phyloP scores from a whole-genome alignment of 2,329 filamentous ascomycete species.

The Ascochyta lentis region DNA sequence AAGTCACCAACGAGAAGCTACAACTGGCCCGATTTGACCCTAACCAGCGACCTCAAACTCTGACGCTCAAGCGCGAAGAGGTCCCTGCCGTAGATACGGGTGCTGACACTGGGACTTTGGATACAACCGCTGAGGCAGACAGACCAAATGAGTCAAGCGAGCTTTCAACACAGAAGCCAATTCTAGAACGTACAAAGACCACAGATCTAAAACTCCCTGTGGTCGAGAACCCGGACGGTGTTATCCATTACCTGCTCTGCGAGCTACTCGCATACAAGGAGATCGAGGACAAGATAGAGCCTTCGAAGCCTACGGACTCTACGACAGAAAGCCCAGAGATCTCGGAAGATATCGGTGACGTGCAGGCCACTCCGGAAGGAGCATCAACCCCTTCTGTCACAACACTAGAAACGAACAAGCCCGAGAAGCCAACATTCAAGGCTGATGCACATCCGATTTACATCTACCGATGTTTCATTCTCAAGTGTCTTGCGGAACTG shows the following conservation, averaged over 20 bases:
- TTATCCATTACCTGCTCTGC: conserved; percentile 92
- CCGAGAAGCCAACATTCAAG: conserved; percentile 79
- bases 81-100: conserved; percentile 25
- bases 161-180: conserved; percentile 48
- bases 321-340: conserved; percentile 29
- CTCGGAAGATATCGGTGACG: not conserved
- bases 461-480: conserved; percentile 92
- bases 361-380: conserved; percentile 17
- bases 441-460: conserved; percentile 93
- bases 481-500: conserved; percentile 90
- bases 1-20: conserved; percentile 84
- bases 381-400: conserved; percentile 15
- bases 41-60: conserved; percentile 59
- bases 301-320: conserved; percentile 54
- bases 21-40: conserved; percentile 71
- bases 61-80: conserved; percentile 60
- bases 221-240: conserved; percentile 91
- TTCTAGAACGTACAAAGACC: conserved; percentile 70
- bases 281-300: conserved; percentile 81
- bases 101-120: conserved; percentile 25
- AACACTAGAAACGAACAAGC: conserved; percentile 47
- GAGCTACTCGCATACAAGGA: conserved; percentile 92
- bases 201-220: conserved; percentile 79
- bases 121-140: conserved; percentile 42
- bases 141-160: conserved; percentile 45